phyloP scores from a whole-genome alignment of 1,284 basidiomycete genomes.

The Sutorius eximius region DNA sequence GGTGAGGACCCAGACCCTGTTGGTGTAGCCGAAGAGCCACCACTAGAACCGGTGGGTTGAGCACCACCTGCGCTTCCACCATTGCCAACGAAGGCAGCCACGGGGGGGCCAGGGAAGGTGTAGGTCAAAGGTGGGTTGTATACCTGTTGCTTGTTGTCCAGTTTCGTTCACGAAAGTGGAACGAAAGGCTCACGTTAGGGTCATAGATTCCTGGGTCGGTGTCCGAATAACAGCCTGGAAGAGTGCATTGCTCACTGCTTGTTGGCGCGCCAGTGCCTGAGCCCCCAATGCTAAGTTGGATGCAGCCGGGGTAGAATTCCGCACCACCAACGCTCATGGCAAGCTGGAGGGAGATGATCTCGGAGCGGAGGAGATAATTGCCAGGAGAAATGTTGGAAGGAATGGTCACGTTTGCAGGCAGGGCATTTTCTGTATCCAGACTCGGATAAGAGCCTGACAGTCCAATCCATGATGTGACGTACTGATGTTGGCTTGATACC shows the following conservation, averaged over 20 bases:
- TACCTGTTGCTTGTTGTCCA: constrained; percentile 28
- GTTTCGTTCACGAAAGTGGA: not conserved
- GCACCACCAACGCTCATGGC: constrained; percentile 52
- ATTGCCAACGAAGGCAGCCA: constrained; percentile 32
- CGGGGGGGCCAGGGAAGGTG: constrained; percentile 41
- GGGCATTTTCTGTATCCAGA: constrained; percentile 33
- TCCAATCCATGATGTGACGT: constrained; percentile 5
- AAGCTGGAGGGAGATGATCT: constrained; percentile 70
- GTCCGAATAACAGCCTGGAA: constrained; percentile 67
- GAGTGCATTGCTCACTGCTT: constrained; percentile 47
- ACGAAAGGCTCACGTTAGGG: constrained; percentile 38
- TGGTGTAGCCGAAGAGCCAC: constrained; percentile 17
- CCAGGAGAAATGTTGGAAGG: constrained; percentile 58
- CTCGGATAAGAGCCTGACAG: not conserved
- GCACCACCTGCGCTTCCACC: constrained; percentile 15
- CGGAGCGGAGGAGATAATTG: constrained; percentile 69
- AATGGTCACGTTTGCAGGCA: constrained; percentile 48
- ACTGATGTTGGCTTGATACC: constrained; percentile 45
- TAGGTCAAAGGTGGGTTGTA: constrained; percentile 38
- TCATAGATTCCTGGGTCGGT: constrained; percentile 60
- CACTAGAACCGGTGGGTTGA: constrained; percentile 22
- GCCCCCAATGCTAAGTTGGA: constrained; percentile 59
- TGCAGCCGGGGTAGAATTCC: constrained; percentile 74
- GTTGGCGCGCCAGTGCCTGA: constrained; percentile 45
- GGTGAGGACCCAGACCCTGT: constrained; percentile 12